A percentile compares a stretch with the other conserved stretches of the same genome.
phyloP scores from a whole-genome alignment of 805 yeast species.

The Vanderwaltozyma yarrowii region DNA sequence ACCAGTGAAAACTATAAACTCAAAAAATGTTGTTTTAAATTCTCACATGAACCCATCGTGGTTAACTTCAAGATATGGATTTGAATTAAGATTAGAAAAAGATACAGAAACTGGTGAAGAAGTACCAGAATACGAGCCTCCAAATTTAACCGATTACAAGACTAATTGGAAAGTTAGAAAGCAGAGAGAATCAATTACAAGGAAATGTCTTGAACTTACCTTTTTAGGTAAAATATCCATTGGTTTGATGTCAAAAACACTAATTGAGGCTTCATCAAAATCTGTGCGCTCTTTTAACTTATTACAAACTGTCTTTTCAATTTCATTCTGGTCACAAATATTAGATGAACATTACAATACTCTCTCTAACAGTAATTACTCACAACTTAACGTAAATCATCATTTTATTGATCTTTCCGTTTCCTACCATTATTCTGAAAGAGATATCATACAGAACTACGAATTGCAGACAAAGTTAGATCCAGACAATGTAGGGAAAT shows the following conservation, averaged over 20 bases:
- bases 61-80: slow-evolving; percentile 38
- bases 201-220: slow-evolving; percentile 46
- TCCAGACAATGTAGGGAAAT: slow-evolving; percentile 36
- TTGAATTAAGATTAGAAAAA: slow-evolving; percentile 26
- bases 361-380: slow-evolving; percentile 1
- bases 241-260: slow-evolving; percentile 7
- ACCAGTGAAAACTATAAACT: slow-evolving; percentile 45
- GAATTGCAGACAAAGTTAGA: slow-evolving; percentile 34
- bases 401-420: slow-evolving; percentile 39
- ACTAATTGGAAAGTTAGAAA: slow-evolving; percentile 26
- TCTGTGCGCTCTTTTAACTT: slow-evolving; percentile 21
- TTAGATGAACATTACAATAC: slow-evolving; percentile 23
- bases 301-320: slow-evolving; percentile 19
- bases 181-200: slow-evolving; percentile 39
- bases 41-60: slow-evolving; percentile 48
- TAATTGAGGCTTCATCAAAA: slow-evolving; percentile 5
- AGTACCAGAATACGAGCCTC: slow-evolving; percentile 35
- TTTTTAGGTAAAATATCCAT: slow-evolving; percentile 33
- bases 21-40: slow-evolving; percentile 41
- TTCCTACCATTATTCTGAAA: slow-evolving; percentile 40
- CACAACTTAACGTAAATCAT: slow-evolving; percentile 18
- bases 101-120: slow-evolving; percentile 19
- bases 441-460: slow-evolving; percentile 38
- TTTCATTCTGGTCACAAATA: slow-evolving; percentile 22
- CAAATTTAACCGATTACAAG: slow-evolving; percentile 31